Evolutionary conservation across 2,329 filamentous ascomycete species (phyloP), one percentile per base, ranked within the genome.

Genomic region (Penicillium sp.): DNA sequence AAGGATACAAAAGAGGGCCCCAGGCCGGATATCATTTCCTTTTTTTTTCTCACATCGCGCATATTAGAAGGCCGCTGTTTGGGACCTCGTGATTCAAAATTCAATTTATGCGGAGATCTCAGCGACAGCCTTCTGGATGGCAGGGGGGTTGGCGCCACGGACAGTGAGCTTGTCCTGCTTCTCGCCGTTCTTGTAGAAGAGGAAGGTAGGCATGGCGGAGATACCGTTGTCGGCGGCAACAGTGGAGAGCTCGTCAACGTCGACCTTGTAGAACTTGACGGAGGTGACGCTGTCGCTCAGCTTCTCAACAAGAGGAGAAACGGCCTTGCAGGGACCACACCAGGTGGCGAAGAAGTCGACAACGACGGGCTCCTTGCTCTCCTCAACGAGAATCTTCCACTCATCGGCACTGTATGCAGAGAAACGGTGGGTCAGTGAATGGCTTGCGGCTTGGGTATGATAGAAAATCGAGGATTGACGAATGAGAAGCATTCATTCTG

Each of bases 311-410:
- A 88, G 79, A 62, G 93, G 94, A 19, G 92, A 87, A 73, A 97
- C 95, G 72, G 89, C 85, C 84, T 93, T 97, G 90, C 94, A 98
- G 63, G 94, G 94, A 63, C 92, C 93, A 83, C 94, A 98, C 93
- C 93, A 97, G 65, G 83, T 88, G 60, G 93, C 93, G 79, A 90
- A 93, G 82, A 88, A 93, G 83, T 98, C 94, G 73, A 98, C 82
- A 64, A 97, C 82, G 70, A 96, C 64, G 67, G 91, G 78, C 57
- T 83, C 84, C 73, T 87, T 79, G 66, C 69, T 56, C 59, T 82
- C n/a, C 28, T n/a, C 70, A 56, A 81, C 73, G 59, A 81, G 75
- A 60, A 85, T 84, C 35, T 86, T 76, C 78, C 87, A 93, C 33
- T 88, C 86, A 26, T 80, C 73, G 74, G 84, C 85, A 68, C 88